These are phyloP conservation scores for Plasmopara viticola DNA, from an alignment of 352 stramenopile genomes.

Conservation along the genomic window DNA sequence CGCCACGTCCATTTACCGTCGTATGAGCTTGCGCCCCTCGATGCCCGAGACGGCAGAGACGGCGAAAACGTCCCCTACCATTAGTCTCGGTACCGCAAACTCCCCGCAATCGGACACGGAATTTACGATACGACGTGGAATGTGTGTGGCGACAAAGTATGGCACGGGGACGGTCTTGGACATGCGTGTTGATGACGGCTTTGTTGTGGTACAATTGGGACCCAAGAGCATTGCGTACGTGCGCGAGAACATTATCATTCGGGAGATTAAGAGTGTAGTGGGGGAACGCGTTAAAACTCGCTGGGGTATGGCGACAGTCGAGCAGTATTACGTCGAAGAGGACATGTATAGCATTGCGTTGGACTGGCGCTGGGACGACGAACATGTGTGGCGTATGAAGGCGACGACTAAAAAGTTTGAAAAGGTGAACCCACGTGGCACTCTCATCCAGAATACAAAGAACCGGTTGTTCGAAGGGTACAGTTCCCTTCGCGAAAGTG, in stretches of 20 bases:
- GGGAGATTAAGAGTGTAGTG: constrained; percentile 80
- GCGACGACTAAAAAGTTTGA: constrained; percentile 88
- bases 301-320: constrained; percentile 77
- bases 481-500: constrained; percentile 61
- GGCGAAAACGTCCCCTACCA: constrained; percentile 25
- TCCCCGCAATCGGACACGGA: constrained; percentile 32
- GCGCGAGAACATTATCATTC: constrained; percentile 54
- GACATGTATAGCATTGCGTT: constrained; percentile 87
- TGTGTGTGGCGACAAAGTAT: constrained; percentile 71
- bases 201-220: constrained; percentile 72
- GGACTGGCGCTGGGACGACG: constrained; percentile 84
- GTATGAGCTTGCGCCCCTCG: constrained; percentile 45
- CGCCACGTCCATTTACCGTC: constrained; percentile 40
- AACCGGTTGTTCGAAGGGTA: constrained; percentile 74
- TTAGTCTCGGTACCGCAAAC: constrained; percentile 9
- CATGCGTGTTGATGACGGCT: constrained; percentile 58
- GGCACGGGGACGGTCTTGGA: constrained; percentile 71
- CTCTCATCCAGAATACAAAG: constrained; percentile 76
- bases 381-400: constrained; percentile 86
- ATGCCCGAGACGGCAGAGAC: constrained; percentile 19
- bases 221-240: constrained; percentile 69
- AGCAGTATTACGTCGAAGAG: constrained; percentile 82
- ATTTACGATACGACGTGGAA: constrained; percentile 44
- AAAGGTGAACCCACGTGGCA: constrained; percentile 53
- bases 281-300: constrained; percentile 79